phyloP scores from a whole-genome alignment of 2,329 filamentous ascomycete genomes.

The Colletotrichum sp. region DNA sequence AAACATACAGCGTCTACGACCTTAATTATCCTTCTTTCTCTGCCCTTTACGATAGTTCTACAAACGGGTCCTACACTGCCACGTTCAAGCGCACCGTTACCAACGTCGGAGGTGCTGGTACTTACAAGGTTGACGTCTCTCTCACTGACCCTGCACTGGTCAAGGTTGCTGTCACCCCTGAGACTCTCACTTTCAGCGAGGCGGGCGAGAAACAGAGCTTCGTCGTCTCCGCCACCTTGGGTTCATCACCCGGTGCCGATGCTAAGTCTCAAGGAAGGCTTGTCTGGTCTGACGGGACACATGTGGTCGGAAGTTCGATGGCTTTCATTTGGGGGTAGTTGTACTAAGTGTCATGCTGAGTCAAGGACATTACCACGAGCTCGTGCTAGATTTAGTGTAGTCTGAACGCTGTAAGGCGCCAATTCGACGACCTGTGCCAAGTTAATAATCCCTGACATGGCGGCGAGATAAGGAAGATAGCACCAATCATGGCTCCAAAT shows the following conservation, averaged over 20 bases:
- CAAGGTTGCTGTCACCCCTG: not conserved
- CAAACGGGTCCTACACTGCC: constrained; percentile 2
- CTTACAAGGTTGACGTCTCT: not conserved
- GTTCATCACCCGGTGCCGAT: not conserved
- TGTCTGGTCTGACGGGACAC: constrained; percentile 15
- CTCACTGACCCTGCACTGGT: not conserved
- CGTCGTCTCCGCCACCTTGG: not conserved
- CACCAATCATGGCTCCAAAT: not conserved
- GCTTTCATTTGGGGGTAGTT: not conserved
- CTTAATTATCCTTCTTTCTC: constrained; percentile 23
- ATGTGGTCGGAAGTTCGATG: constrained; percentile 15
- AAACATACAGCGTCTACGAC: constrained; percentile 6
- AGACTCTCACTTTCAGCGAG: not conserved
- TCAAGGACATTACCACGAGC: not conserved
- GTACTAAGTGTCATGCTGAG: not conserved
- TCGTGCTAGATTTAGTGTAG: not conserved
- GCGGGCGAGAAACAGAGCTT: not conserved
- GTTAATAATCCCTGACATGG: not conserved
- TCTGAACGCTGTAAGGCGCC: not conserved
- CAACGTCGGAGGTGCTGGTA: constrained; percentile 9
- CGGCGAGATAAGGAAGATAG: not conserved
- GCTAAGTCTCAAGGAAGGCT: constrained; percentile 1
- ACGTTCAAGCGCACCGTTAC: constrained; percentile 17
- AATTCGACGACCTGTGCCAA: not conserved
- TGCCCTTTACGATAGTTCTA: not conserved